phyloP scores from a whole-genome alignment of 306 rosid genomes.

The Cajanus cajan region DNA sequence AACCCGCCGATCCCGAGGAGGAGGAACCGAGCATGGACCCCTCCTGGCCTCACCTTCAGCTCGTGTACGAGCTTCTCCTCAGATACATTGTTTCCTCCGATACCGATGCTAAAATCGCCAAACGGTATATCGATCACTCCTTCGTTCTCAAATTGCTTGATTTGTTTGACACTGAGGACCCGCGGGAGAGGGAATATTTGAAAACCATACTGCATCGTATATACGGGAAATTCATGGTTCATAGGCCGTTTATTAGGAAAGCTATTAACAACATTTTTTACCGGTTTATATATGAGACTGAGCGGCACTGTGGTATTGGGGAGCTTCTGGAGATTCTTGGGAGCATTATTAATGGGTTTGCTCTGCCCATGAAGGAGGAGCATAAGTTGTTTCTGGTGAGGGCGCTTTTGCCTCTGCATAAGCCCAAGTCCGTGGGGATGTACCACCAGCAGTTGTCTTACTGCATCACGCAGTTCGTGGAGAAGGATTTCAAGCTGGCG shows the following conservation, averaged over 20 bases:
- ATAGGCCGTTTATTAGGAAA: slow-evolving; percentile 92
- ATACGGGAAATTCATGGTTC: slow-evolving; percentile 98
- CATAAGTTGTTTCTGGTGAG: slow-evolving; percentile 93
- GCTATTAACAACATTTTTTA: slow-evolving; percentile 91
- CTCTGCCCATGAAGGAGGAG: slow-evolving; percentile 98
- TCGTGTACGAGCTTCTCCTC: slow-evolving; percentile 83
- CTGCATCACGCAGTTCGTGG: slow-evolving; percentile 93
- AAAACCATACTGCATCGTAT: slow-evolving; percentile 92
- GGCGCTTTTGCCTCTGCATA: slow-evolving; percentile 90
- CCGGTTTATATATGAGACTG: slow-evolving; percentile 87
- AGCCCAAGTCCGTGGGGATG: slow-evolving; percentile 61
- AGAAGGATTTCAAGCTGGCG: slow-evolving; percentile 93
- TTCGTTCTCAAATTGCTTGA: slow-evolving; percentile 85
- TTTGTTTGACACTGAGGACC: slow-evolving; percentile 90
- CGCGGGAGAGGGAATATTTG: slow-evolving; percentile 91
- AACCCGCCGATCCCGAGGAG: slow-evolving; percentile 77
- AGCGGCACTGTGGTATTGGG: slow-evolving; percentile 79
- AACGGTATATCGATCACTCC: slow-evolving; percentile 88
- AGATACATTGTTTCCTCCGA: slow-evolving; percentile 92
- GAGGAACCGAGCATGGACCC: slow-evolving; percentile 88
- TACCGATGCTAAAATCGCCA: slow-evolving; percentile 88
- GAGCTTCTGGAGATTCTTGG: slow-evolving; percentile 99
- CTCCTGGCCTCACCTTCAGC: slow-evolving; percentile 90
- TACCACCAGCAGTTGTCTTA: slow-evolving; percentile 95
- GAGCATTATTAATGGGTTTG: slow-evolving; percentile 95